Evolutionary conservation across 2,329 filamentous ascomycete species (phyloP).

Genomic region (Xylaria sp.): DNA sequence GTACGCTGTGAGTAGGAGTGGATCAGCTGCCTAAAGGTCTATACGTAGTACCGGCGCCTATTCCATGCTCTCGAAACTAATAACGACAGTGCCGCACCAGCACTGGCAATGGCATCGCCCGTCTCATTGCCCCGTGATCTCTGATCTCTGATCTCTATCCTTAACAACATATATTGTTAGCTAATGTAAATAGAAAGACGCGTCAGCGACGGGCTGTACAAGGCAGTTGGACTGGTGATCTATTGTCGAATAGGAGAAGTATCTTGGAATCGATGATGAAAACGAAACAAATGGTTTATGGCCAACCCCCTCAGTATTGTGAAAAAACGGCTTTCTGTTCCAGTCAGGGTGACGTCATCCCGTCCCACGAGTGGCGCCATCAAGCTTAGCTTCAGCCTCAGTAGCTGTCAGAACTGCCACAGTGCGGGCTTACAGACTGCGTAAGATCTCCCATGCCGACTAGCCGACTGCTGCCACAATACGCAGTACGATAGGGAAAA

Average conservation of each 20-base stretch:
- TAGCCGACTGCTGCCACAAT: slow-evolving; percentile 9
- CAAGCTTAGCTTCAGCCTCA: slow-evolving; percentile 9
- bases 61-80: background rate
- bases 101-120: background rate
- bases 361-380: background rate
- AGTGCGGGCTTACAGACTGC: slow-evolving; percentile 7
- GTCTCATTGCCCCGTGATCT: background rate
- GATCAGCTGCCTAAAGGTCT: background rate
- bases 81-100: background rate
- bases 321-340: background rate
- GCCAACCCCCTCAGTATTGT: background rate
- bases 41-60: background rate
- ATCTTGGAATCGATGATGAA: slow-evolving; percentile 2
- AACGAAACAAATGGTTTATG: background rate
- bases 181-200: background rate
- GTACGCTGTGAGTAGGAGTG: background rate
- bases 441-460: slow-evolving; percentile 12
- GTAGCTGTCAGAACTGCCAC: background rate
- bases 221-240: slow-evolving; percentile 4
- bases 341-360: slow-evolving; percentile 18
- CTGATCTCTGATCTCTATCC: background rate
- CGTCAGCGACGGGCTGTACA: slow-evolving; percentile 9
- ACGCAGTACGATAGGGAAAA: background rate
- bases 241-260: slow-evolving; percentile 5
- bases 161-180: background rate